Base-by-base conservation (phyloP, 106 monocot species). In the Posidonia australis region DNA sequence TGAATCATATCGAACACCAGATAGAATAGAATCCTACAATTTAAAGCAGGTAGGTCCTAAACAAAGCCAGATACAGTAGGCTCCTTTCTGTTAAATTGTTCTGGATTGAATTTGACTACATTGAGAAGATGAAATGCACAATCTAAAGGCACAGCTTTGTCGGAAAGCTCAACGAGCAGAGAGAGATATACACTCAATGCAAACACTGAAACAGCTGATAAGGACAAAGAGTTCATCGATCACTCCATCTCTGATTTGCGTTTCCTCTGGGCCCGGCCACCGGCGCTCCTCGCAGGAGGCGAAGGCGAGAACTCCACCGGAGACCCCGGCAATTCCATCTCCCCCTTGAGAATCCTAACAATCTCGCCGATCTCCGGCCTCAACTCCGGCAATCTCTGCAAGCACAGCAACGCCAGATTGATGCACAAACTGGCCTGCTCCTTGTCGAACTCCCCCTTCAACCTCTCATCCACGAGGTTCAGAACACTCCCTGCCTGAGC, bases 361-460 rank as follows among this genome's bases (percentile, higher is more conserved):
- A 93, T 79, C 54, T 86, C 84, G 5, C 73, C 70, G 36, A 81
- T 80, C n/a, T 86, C 82, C 10, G 89, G 89, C 48, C 89, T 61
- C 76, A 79, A 44, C 67, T 93, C 89, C 6, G 93, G 93, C 43
- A 62, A 18, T 62, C 79, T 83, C 79, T 93, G 89, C 75, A 89
- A 64, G 68, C 89, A 93, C 29, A 80, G 53, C 28, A 92, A 73
- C 20, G 89, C 93, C 66, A 93, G 62, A 19, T 82, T 76, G 44
- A 89, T 72, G 54, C 93, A 93, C 9, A 81, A 64, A 5, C 36
- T 60, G 6, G 79, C 86, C 64, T 89, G 74, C 27, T 93, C 81
- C 65, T 76, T 83, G 57, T 80, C 51, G 26, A 64, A 93, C 0
- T 27, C 70, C 26, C 66, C 74, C 43, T 72, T 73, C 65, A 94